phyloP scores from a whole-genome alignment of 805 yeast genomes.

The Cyberlindnera japonica region DNA sequence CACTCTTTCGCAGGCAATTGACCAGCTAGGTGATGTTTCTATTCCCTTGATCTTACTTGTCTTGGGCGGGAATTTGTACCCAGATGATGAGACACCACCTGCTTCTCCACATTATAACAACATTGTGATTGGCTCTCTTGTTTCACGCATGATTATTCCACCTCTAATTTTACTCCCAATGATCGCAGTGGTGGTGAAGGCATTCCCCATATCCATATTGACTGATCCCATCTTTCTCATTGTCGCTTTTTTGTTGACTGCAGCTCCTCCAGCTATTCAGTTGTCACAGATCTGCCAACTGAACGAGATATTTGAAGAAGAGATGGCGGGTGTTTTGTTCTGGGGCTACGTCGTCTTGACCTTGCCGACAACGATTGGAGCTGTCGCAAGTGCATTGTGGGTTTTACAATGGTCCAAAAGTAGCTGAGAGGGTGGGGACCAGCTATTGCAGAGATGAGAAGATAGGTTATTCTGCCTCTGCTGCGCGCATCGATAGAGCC shows the following conservation, averaged over 20 bases:
- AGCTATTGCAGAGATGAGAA: no score
- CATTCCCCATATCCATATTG: constrained; percentile 59
- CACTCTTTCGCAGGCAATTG: constrained; percentile 60
- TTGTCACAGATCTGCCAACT: constrained; percentile 76
- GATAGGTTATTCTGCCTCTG: no score
- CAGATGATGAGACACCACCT: constrained; percentile 64
- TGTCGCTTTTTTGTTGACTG: constrained; percentile 70
- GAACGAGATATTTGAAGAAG: constrained; percentile 71
- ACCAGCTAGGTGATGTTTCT: constrained; percentile 68
- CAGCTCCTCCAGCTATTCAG: constrained; percentile 83
- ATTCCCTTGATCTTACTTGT: constrained; percentile 75
- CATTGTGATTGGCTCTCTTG: constrained; percentile 62
- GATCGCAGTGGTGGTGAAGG: constrained; percentile 61
- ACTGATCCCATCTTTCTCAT: constrained; percentile 80
- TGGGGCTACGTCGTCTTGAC: constrained; percentile 80
- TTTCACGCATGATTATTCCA: constrained; percentile 78
- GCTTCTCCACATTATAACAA: constrained; percentile 58
- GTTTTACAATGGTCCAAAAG: constrained; percentile 39
- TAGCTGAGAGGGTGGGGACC: no score
- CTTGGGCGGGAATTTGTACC: constrained; percentile 73
- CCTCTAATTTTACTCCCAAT: constrained; percentile 64
- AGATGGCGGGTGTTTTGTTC: constrained; percentile 77
- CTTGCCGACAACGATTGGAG: constrained; percentile 68
- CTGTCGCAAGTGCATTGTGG: constrained; percentile 61
- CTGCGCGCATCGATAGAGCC: no score